These are phyloP conservation scores for Neohortaea acidophila DNA, from an alignment of 495 filamentous ascomycete genomes.

Conservation along the genomic window DNA sequence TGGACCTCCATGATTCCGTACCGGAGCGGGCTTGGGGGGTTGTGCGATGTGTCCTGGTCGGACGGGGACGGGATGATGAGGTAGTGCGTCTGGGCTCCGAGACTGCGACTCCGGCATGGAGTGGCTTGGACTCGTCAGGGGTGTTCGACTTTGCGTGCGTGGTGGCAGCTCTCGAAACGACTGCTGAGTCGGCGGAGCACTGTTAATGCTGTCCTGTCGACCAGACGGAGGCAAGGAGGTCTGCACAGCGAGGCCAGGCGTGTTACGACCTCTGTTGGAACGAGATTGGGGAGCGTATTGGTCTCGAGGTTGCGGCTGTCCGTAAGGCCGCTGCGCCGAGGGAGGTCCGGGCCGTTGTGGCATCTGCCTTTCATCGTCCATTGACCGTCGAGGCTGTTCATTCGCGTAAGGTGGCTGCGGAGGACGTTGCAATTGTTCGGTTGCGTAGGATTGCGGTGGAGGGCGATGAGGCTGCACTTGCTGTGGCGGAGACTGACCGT, in stretches of 20 bases:
- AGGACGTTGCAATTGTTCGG: neutral
- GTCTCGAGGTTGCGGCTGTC: conserved; percentile 1
- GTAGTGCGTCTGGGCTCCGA: conserved; percentile 48
- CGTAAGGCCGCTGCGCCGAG: neutral
- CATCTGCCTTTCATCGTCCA: conserved; percentile 15
- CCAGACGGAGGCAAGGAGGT: too few species aligned
- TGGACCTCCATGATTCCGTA: conserved; percentile 42
- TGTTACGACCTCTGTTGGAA: too few species aligned
- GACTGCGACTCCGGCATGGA: too few species aligned
- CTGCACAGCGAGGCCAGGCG: too few species aligned
- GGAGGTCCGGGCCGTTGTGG: conserved; percentile 9
- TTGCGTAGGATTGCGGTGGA: too few species aligned
- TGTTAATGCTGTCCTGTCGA: too few species aligned
- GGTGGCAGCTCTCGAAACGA: too few species aligned
- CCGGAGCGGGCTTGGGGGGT: conserved; percentile 45
- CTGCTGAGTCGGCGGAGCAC: too few species aligned
- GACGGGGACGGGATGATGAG: conserved; percentile 66
- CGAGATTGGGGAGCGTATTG: conserved; percentile 7
- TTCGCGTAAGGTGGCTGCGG: conserved; percentile 11
- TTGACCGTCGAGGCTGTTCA: conserved; percentile 3
- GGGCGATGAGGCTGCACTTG: too few species aligned
- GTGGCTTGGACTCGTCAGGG: too few species aligned
- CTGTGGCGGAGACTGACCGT: too few species aligned
- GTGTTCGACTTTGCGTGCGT: too few species aligned
- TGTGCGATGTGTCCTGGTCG: conserved; percentile 52